Evolutionary conservation across 164 flowering plant species (phyloP), one percentile per base, ranked within the genome.

Genomic region (Platanus orientalis): DNA sequence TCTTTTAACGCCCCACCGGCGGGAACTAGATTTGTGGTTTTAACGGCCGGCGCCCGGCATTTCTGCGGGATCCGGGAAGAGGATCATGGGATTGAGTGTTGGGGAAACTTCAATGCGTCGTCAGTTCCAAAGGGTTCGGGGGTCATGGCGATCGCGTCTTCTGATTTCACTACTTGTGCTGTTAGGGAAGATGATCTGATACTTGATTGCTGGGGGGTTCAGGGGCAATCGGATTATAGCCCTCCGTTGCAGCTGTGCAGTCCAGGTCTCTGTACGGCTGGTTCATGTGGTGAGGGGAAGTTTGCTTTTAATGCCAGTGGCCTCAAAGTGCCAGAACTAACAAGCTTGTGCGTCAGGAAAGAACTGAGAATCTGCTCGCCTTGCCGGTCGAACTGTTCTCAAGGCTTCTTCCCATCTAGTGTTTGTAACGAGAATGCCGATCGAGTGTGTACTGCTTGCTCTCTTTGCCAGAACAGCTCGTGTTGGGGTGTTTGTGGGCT

Each of bases 401-500:
- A 73, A 51, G 96, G 96, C 1, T 83, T 74, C 65, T 92, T 89
- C 71, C 72, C 80, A 17, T 92, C 97, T 20, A 87, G 96, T 74
- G 54, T 74, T 1, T 92, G 97, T 55, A 75, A 79, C 12, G 72
- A 59, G 32, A 71, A 79, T 75, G 78, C 89, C 0, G 92, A 87
- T 61, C 66, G 96, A 58, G 80, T 86, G 7, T 92, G 97, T 84
- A 92, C 96, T 0, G 64, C 83, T 34, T 92, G 97, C 63, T 87
- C 96, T 2, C 89, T 92, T 67, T 92, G 96, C 74, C 96, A 92
- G 65, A 92, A 84, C 73, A 86, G 87, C 64, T 83, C 97, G 57
- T 92, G 97, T 72, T 76, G 75, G 77, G 81, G 66, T 54, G 65
- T 79, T 36, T 92, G 96, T 71, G 71, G 75, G 56, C 65, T 84